Conservation (phyloP, 306 rosid genomes). For the Macrotyloma uniflorum region DNA sequence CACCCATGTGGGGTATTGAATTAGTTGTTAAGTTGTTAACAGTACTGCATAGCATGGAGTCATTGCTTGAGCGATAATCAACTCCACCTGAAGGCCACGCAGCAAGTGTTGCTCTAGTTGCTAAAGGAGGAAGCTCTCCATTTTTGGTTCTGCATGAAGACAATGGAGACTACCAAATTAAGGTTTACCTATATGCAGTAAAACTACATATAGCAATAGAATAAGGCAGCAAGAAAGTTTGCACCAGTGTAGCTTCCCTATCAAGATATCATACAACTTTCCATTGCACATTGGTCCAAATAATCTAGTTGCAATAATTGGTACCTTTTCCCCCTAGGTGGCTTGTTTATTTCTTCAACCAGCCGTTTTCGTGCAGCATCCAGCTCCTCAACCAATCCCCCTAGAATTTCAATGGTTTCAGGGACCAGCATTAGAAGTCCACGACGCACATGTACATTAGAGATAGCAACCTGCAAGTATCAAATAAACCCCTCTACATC, state of each 20-base stretch:
- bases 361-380: slow-evolving; percentile 84
- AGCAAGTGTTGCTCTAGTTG: slow-evolving; percentile 80
- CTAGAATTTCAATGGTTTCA: slow-evolving; percentile 73
- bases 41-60: slow-evolving; percentile 34
- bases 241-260: slow-evolving; percentile 2
- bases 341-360: slow-evolving; percentile 83
- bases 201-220: slow-evolving; percentile 4
- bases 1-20: slow-evolving; percentile 37
- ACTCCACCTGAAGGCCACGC: slow-evolving; percentile 73
- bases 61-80: slow-evolving; percentile 42
- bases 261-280: background rate
- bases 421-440: slow-evolving; percentile 94
- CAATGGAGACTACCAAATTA: slow-evolving; percentile 25
- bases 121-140: slow-evolving; percentile 74
- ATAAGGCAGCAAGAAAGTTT: slow-evolving; percentile 24
- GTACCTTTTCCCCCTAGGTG: slow-evolving; percentile 90
- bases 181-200: background rate
- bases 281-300: slow-evolving; percentile 1
- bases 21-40: slow-evolving; percentile 42
- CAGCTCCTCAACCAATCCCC: slow-evolving; percentile 82
- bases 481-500: slow-evolving; percentile 38
- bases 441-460: slow-evolving; percentile 73
- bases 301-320: slow-evolving; percentile 11
- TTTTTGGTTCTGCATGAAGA: slow-evolving; percentile 65
- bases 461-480: slow-evolving; percentile 66